phyloP scores from a whole-genome alignment of 2,329 filamentous ascomycete species.

The Clonostachys chloroleuca region DNA sequence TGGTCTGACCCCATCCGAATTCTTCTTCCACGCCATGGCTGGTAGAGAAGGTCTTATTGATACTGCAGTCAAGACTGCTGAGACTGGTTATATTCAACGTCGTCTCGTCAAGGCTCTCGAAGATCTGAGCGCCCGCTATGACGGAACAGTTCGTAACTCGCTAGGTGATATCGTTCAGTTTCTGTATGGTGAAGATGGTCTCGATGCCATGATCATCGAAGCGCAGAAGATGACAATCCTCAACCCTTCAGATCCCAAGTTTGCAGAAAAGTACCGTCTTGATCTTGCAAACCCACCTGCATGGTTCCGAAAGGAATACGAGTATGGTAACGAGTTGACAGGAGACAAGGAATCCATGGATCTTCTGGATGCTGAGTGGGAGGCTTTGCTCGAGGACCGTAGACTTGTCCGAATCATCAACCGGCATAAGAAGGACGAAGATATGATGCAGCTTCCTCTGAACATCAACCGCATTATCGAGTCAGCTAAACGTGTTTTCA shows the following conservation, averaged over 20 bases:
- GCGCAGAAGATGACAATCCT: conserved; percentile 87
- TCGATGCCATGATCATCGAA: conserved; percentile 92
- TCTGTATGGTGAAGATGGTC: conserved; percentile 93
- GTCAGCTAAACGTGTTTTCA: conserved; percentile 84
- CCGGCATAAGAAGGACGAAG: conserved; percentile 66
- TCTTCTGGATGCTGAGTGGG: conserved; percentile 84
- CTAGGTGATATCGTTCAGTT: conserved; percentile 96
- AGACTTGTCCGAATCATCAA: conserved; percentile 68
- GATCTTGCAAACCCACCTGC: conserved; percentile 61
- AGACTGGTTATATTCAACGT: conserved; percentile 98
- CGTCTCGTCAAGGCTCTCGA: conserved; percentile 97
- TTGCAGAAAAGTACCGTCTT: conserved; percentile 77
- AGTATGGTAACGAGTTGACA: conserved; percentile 80
- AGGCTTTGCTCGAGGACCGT: conserved; percentile 71
- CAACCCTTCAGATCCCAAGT: conserved; percentile 70
- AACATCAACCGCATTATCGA: conserved; percentile 91
- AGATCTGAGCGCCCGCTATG: conserved; percentile 96
- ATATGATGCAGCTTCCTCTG: conserved; percentile 85
- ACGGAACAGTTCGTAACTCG: conserved; percentile 95
- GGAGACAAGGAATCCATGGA: conserved; percentile 86
- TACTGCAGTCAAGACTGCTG: conserved; percentile 98
- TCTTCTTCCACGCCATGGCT: conserved; percentile 99
- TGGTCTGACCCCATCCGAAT: conserved; percentile 90
- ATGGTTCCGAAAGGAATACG: conserved; percentile 54
- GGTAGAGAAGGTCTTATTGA: conserved; percentile 99